Conservation (phyloP, 768 basidiomycete genomes). For the Harrya chromipes region DNA sequence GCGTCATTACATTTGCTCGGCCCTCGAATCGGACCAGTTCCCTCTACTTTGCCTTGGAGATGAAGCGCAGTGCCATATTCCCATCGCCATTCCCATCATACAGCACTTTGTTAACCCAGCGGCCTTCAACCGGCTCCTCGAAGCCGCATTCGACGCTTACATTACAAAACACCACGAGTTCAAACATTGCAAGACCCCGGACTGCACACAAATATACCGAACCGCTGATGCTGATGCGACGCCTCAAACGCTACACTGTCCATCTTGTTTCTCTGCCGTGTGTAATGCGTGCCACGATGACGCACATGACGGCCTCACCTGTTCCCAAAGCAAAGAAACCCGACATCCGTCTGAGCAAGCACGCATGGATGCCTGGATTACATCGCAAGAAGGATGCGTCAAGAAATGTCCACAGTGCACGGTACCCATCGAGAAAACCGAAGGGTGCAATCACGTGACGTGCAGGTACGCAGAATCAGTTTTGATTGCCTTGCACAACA, state of each 20-base stretch:
- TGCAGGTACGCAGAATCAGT: slow-evolving; percentile 35
- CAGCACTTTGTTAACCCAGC: slow-evolving; percentile 42
- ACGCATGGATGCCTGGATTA: slow-evolving; percentile 58
- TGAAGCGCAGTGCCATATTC: slow-evolving; percentile 49
- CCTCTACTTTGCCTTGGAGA: slow-evolving; percentile 57
- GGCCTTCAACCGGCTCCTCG: slow-evolving; percentile 50
- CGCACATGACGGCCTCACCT: slow-evolving; percentile 57
- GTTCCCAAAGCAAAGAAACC: slow-evolving; percentile 40
- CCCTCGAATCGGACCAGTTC: slow-evolving; percentile 48
- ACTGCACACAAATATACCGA: background rate
- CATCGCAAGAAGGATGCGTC: slow-evolving; percentile 45
- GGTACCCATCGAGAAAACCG: slow-evolving; percentile 60
- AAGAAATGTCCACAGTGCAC: slow-evolving; percentile 69
- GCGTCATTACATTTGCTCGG: slow-evolving; percentile 48
- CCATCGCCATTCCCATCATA: slow-evolving; percentile 49
- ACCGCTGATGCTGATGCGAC: background rate
- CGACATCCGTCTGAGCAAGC: slow-evolving; percentile 16
- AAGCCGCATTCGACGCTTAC: slow-evolving; percentile 55
- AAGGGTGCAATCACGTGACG: slow-evolving; percentile 75
- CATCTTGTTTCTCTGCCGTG: slow-evolving; percentile 55
- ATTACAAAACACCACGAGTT: slow-evolving; percentile 61
- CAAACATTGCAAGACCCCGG: slow-evolving; percentile 41
- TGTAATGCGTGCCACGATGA: slow-evolving; percentile 57
- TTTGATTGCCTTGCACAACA: background rate
- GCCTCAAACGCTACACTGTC: background rate